These are phyloP conservation scores for Litsea cubeba DNA, from an alignment of 164 flowering plant species.

Conservation along the genomic window DNA sequence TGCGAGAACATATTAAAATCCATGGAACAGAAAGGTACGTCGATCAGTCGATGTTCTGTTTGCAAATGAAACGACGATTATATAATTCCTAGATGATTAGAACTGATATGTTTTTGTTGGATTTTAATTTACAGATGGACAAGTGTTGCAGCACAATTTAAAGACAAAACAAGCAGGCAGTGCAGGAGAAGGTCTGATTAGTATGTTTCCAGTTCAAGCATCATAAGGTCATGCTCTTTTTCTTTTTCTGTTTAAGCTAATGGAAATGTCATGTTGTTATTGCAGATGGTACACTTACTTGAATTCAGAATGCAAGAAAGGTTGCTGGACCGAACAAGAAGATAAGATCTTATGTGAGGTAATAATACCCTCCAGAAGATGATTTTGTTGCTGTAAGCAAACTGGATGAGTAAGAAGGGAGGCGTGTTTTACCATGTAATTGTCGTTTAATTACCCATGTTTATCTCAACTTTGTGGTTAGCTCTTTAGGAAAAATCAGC, in stretches of 20 bases:
- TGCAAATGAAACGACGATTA: background rate
- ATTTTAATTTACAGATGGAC: conserved; percentile 59
- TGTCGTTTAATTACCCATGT: background rate
- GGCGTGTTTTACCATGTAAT: background rate
- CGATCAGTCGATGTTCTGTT: background rate
- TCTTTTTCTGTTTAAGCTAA: conserved; percentile 5
- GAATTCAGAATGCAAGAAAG: conserved; percentile 94
- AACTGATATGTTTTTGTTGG: conserved; percentile 5
- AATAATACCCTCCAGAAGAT: conserved; percentile 19
- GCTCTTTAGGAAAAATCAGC: background rate
- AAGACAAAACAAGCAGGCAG: conserved; percentile 90
- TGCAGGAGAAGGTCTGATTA: conserved; percentile 77
- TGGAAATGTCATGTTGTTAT: conserved; percentile 3
- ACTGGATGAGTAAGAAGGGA: background rate
- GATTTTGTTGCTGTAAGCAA: background rate
- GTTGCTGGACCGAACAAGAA: conserved; percentile 98
- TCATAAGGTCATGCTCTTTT: too few species aligned
- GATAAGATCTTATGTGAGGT: conserved; percentile 94
- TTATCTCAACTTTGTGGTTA: background rate
- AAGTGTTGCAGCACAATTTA: conserved; percentile 78
- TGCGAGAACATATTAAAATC: conserved; percentile 63
- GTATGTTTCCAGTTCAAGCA: too few species aligned
- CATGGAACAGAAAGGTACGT: conserved; percentile 85
- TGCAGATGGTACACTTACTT: conserved; percentile 93
- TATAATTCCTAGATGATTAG: background rate